Evolutionary conservation across 169 alveolate genomes (phyloP), one percentile per base, ranked within the genome.

Genomic region (Toxoplasma gondii): DNA sequence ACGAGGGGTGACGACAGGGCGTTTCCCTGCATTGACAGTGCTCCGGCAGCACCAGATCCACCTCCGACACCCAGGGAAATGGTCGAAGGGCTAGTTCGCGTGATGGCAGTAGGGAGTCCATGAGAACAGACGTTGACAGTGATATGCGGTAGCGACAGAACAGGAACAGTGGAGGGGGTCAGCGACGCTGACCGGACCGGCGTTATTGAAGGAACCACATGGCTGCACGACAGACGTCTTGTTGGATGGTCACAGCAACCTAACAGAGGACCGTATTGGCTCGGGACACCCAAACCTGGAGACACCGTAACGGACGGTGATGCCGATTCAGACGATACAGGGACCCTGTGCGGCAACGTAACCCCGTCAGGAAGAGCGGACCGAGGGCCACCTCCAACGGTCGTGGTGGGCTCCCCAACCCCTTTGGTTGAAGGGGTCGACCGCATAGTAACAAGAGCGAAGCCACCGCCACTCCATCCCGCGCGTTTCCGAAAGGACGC

Each of bases 61-160:
- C 87, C 87, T 9, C 87, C 87, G 0, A 78, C 87, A 7, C 87
- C 45, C 39, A 78, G 87, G 16, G 87, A 78, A 38, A 78, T 39
- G 17, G 87, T 38, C 27, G 87, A 78, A 5, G 41, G 53, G 45
- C 44, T 24, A 19, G 87, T 78, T 19, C 87, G 41, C 9, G 87
- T 78, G 41, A 78, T 39, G 45, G 87, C 24, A 16, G 87, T 34
- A 19, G 41, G 87, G 31, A 39, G 45, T 19, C 87, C 87, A 44
- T 78, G 41, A 19, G 87, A 39, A 27, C 87, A 78, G 44, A 78
- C 45, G 45, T 78, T 78, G 45, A 78, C 87, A 38, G 87, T 78
- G 41, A 78, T 78, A n/a, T 78, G 87, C 45, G 87, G 87, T 44
- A 78, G 53, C 9, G 87, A 78, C 34, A 78, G 45, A 31, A 78